A percentile compares a stretch with the other conserved stretches of the same genome.
phyloP scores from a whole-genome alignment of 2,329 filamentous ascomycete species.

The Fusarium oxysporum region DNA sequence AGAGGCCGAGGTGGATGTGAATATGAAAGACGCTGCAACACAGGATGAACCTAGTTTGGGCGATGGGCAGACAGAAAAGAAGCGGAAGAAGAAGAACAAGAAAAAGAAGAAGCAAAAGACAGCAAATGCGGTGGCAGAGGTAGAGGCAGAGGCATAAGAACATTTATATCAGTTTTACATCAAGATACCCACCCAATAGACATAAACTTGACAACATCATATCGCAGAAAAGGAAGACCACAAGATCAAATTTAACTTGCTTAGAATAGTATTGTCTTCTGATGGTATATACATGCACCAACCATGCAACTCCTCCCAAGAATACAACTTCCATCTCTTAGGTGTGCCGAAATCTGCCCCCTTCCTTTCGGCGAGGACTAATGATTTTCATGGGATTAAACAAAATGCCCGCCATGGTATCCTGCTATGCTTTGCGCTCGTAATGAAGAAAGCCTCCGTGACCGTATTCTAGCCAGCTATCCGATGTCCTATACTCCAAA shows the following conservation, averaged over 20 bases:
- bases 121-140: constrained; percentile 8
- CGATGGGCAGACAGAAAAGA: constrained; percentile 23
- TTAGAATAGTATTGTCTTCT: constrained; percentile 8
- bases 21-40: constrained; percentile 38
- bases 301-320: constrained; percentile 32
- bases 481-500: constrained; percentile 35
- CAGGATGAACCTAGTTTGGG: constrained; percentile 21
- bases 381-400: constrained; percentile 22
- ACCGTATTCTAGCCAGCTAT: constrained; percentile 25
- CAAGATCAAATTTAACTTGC: neutral
- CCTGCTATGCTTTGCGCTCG: constrained; percentile 33
- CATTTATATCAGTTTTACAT: neutral
- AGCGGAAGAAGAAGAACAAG: constrained; percentile 45
- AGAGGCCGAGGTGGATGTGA: constrained; percentile 31
- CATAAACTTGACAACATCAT: neutral
- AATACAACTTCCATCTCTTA: constrained; percentile 11
- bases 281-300: constrained; percentile 23
- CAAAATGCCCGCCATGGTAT: constrained; percentile 37
- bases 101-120: constrained; percentile 47
- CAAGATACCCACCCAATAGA: constrained; percentile 23
- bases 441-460: constrained; percentile 32
- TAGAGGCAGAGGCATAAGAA: constrained; percentile 17
- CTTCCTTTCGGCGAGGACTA: constrained; percentile 4
- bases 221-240: neutral
- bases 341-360: constrained; percentile 17